phyloP scores from a whole-genome alignment of 2,329 filamentous ascomycete species.

The Boeremia lycopersici region DNA sequence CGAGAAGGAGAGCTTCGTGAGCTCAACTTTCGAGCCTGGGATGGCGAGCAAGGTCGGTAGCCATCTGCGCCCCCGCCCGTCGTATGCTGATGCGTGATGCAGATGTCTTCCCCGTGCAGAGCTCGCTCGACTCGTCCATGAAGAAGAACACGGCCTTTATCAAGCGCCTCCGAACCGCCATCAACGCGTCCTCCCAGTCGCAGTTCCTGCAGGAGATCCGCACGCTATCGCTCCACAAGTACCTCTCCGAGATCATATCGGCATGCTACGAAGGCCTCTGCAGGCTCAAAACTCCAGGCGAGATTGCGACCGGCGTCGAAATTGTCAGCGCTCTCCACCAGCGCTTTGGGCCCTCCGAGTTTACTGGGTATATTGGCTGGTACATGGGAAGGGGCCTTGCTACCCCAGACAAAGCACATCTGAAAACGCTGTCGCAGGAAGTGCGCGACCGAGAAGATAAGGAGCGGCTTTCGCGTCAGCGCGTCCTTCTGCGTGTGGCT shows the following conservation, averaged over 20 bases:
- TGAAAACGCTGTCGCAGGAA: conserved; percentile 81
- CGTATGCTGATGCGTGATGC: conserved; percentile 27
- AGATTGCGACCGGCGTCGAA: conserved; percentile 89
- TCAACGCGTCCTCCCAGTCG: conserved; percentile 76
- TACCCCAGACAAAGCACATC: conserved; percentile 81
- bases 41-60: conserved; percentile 77
- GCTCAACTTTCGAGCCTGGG: conserved; percentile 86
- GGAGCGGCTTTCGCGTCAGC: conserved; percentile 84
- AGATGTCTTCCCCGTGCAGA: conserved; percentile 80
- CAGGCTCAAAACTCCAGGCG: conserved; percentile 87
- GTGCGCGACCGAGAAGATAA: conserved; percentile 94
- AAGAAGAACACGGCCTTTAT: conserved; percentile 99
- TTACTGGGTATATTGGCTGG: conserved; percentile 92
- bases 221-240: conserved; percentile 90
- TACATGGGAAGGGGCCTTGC: conserved; percentile 87
- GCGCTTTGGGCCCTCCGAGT: conserved; percentile 87
- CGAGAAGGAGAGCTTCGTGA: conserved; percentile 82
- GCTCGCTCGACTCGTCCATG: conserved; percentile 87
- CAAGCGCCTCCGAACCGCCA: conserved; percentile 88
- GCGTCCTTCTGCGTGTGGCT: conserved; percentile 83
- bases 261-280: conserved; percentile 94
- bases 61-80: conserved; percentile 15
- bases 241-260: conserved; percentile 94
- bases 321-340: conserved; percentile 95
- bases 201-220: conserved; percentile 91